Evolutionary conservation across 192 early-diverging fungal species (phyloP).

Genomic region (Linnemannia hyalina): DNA sequence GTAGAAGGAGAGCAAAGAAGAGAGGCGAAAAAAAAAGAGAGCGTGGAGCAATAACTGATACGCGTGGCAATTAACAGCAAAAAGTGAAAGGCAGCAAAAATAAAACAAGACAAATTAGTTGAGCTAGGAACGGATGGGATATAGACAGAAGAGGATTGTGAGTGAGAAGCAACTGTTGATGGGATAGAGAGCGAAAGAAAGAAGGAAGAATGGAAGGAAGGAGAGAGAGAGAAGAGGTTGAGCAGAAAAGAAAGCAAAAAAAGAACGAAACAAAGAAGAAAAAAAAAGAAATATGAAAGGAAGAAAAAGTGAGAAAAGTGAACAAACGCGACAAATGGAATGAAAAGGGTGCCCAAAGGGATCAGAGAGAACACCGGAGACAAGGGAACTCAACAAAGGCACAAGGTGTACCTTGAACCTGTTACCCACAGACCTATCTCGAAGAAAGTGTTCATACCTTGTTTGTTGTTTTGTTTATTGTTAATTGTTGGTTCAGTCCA

Average conservation of each 20-base stretch:
- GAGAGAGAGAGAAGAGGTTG: not conserved
- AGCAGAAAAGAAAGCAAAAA: not conserved
- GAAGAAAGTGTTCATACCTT: not conserved
- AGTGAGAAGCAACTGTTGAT: not conserved
- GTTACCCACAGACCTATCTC: not conserved
- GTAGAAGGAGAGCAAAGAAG: not conserved
- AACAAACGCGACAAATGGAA: not conserved
- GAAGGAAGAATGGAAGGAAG: not conserved
- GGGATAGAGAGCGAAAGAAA: not conserved
- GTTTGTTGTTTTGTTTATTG: not conserved
- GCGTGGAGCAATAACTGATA: not conserved
- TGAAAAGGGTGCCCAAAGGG: too few relatives aligned
- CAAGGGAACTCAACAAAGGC: not conserved
- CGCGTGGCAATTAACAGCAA: not conserved
- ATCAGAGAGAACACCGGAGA: not conserved
- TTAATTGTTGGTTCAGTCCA: constrained; percentile 3
- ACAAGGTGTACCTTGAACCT: too few relatives aligned
- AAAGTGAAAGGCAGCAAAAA: not conserved
- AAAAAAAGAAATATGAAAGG: constrained; percentile 1
- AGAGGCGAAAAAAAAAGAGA: not conserved
- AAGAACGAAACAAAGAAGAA: not conserved
- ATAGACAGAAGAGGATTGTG: not conserved
- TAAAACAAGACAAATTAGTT: not conserved
- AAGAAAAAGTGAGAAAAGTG: constrained; percentile 2
- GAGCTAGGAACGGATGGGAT: not conserved